phyloP scores from a whole-genome alignment of 129 eudicot genomes.

The Helianthus annuus region DNA sequence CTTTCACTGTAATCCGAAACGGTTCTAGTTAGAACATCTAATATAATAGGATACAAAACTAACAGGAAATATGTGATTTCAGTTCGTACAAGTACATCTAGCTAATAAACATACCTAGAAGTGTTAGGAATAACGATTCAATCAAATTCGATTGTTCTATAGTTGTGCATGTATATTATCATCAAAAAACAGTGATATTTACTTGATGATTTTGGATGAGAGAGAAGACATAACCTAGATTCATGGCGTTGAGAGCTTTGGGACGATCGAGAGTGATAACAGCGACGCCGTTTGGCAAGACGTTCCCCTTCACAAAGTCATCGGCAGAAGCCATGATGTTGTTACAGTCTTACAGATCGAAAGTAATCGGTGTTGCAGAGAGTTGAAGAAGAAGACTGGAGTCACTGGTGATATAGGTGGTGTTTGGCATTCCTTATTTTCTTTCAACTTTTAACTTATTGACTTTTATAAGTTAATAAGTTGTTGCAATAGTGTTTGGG shows the following conservation, averaged over 20 bases:
- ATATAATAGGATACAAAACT: too few relatives aligned
- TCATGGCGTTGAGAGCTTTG: conserved; percentile 98
- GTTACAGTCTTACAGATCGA: conserved; percentile 23
- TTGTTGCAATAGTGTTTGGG: too few relatives aligned
- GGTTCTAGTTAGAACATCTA: too few relatives aligned
- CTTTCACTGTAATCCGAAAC: too few relatives aligned
- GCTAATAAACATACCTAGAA: neutral
- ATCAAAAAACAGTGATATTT: neutral
- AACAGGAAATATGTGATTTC: too few relatives aligned
- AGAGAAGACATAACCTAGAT: conserved; percentile 50
- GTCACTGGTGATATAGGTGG: conserved; percentile 16
- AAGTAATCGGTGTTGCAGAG: conserved; percentile 21
- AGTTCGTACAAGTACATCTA: neutral
- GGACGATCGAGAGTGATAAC: conserved; percentile 96
- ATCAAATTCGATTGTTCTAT: neutral
- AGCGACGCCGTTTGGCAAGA: conserved; percentile 85
- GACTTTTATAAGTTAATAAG: too few relatives aligned
- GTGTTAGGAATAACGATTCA: neutral
- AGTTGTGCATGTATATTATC: neutral
- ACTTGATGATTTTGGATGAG: neutral
- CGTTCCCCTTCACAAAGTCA: conserved; percentile 64
- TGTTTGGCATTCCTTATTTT: too few relatives aligned
- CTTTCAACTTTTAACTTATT: too few relatives aligned
- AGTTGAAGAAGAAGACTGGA: conserved; percentile 14
- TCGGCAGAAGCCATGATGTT: conserved; percentile 58